Base-by-base conservation (phyloP, 805 yeast genomes). In the Lipomyces spencermartinsiae region DNA sequence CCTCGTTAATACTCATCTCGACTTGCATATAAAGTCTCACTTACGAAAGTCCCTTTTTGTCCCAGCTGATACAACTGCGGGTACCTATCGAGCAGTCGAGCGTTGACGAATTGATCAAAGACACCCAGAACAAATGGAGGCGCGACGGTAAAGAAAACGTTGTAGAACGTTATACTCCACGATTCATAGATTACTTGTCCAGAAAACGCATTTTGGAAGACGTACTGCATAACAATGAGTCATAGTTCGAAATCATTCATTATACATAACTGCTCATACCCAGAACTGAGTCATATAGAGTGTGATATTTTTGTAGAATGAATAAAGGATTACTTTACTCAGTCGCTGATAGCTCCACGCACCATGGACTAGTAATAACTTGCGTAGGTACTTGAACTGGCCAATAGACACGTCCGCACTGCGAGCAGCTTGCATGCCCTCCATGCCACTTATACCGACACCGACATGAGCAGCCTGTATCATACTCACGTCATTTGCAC, bases 381-480 rank as follows among this genome's bases (percentile, higher is more conserved):
- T 93, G 74, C 88, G 87, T 80, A 95, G 83, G 78, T 86, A 95
- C 77, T 89, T 89, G 84, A 95, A 95, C 78, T 95, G 98, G 0
- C 97, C 98, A 78, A 96, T 92, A 0, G 98, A 93, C 68, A 95
- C 87, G 82, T 95, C 99, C 0, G 99, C 98, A 78, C 97, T 89
- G 78, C 99, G 86, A 0, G 99, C 98, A 10, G 99, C 99, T 80
- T 95, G 99, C 92, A 93, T 93, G 73, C 99, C 99, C 81, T 95
- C 99, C 94, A 93, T 90, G 72, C 99, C 99, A 79, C 97, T 91
- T 71, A 95, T 96, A 77, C 99, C 99, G 31, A 95, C 97, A 71
- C 99, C 99, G 63, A 95, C 97, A 78, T 95, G 98, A 0, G 99
- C 99, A 16, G 99, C 98, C 79, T 95, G 99, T 72, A 95, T 95